These are phyloP conservation scores for Nemophila menziesii DNA, from an alignment of 257 asterid species.

Conservation along the genomic window DNA sequence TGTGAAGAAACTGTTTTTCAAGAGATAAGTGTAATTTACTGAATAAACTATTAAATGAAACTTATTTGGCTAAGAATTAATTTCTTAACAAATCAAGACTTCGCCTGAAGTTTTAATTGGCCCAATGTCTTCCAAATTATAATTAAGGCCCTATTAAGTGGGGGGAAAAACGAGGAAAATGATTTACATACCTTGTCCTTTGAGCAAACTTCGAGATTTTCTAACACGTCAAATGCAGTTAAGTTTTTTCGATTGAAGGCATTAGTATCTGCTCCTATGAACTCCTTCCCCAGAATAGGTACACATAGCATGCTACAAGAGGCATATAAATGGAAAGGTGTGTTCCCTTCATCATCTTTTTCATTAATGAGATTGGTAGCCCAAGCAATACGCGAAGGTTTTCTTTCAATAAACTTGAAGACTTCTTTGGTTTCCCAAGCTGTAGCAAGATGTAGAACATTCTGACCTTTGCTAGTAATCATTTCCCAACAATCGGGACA, in stretches of 20 bases:
- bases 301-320: background rate
- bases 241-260: background rate
- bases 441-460: constrained; percentile 9
- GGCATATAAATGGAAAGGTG: background rate
- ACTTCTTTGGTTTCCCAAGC: background rate
- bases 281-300: background rate
- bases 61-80: too few relatives aligned
- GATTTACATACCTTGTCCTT: too few relatives aligned
- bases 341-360: constrained; percentile 1
- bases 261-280: background rate
- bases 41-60: too few relatives aligned
- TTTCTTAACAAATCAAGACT: too few relatives aligned
- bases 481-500: constrained; percentile 15
- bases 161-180: too few relatives aligned
- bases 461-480: background rate
- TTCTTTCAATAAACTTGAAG: background rate
- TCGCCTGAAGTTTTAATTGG: too few relatives aligned
- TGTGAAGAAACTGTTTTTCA: too few relatives aligned
- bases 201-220: background rate
- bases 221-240: background rate
- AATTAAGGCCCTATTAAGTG: too few relatives aligned
- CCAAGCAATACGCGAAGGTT: too few relatives aligned
- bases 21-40: too few relatives aligned
- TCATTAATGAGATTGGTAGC: background rate
- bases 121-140: too few relatives aligned